Evolutionary conservation across 2,329 filamentous ascomycete genomes (phyloP).

Genomic region (Fusarium neocosmosporiellum): DNA sequence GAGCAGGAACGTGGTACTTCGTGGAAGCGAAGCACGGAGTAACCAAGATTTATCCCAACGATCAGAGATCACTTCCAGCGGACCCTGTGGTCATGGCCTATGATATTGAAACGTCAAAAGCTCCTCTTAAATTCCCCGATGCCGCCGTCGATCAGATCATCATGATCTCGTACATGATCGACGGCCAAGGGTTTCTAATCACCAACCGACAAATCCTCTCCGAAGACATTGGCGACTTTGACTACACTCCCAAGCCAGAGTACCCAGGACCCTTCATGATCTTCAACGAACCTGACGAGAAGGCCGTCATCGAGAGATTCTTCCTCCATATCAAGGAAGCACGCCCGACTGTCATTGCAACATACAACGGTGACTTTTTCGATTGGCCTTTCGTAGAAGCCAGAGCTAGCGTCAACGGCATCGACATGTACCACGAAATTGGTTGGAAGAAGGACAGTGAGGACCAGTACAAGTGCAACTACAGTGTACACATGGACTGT

Average conservation of each 20-base stretch:
- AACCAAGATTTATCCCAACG: conserved; percentile 84
- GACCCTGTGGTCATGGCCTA: conserved; percentile 99
- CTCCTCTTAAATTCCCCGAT: conserved; percentile 96
- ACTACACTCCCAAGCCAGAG: conserved; percentile 97
- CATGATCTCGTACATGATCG: conserved; percentile 99
- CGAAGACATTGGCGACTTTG: conserved; percentile 96
- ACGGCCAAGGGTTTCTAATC: conserved; percentile 96
- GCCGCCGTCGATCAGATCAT: conserved; percentile 95
- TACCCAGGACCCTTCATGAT: conserved; percentile 97
- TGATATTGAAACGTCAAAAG: conserved; percentile 97
- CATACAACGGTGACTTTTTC: conserved; percentile 99
- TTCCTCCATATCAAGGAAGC: conserved; percentile 96
- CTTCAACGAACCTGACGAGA: conserved; percentile 97
- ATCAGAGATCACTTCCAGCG: conserved; percentile 87
- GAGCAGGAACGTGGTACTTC: conserved; percentile 96
- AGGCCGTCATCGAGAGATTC: conserved; percentile 87
- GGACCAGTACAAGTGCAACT: conserved; percentile 95
- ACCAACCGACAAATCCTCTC: conserved; percentile 98
- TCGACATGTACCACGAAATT: conserved; percentile 99
- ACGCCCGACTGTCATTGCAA: conserved; percentile 94
- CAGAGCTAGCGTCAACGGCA: conserved; percentile 90
- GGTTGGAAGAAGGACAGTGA: conserved; percentile 96
- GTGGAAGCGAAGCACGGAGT: conserved; percentile 94
- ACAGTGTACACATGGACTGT: conserved; percentile 98
- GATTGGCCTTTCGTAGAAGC: conserved; percentile 99